Evolutionary conservation across 805 yeast species (phyloP).

Genomic region (Metschnikowia hibisci): DNA sequence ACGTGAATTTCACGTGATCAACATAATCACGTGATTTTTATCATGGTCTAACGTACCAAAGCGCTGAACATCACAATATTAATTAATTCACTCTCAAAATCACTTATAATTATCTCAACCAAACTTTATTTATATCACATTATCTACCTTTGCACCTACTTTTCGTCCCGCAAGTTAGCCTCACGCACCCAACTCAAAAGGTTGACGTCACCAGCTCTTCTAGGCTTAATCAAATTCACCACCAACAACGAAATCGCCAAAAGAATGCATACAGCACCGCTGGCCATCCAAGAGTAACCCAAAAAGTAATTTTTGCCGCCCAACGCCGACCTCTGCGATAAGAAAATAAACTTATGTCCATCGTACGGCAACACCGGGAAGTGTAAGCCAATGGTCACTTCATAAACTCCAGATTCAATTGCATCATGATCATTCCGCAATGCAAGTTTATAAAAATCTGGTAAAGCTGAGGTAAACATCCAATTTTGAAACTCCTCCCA

Average conservation of each 20-base stretch:
- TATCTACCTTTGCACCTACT: too few species aligned
- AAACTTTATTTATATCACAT: too few species aligned
- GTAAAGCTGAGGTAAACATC: constrained; percentile 43
- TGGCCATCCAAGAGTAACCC: constrained; percentile 71
- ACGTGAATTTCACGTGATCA: too few species aligned
- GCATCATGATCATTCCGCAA: constrained; percentile 57
- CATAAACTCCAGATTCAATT: constrained; percentile 56
- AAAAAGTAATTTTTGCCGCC: constrained; percentile 76
- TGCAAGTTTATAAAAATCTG: constrained; percentile 46
- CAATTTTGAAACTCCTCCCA: constrained; percentile 46
- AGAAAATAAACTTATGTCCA: constrained; percentile 63
- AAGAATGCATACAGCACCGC: constrained; percentile 65
- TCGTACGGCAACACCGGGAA: constrained; percentile 71
- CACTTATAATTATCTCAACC: too few species aligned
- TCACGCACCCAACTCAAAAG: constrained; percentile 69
- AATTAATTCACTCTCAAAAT: too few species aligned
- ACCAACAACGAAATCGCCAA: constrained; percentile 50
- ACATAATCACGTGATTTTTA: background rate
- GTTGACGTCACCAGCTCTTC: constrained; percentile 70
- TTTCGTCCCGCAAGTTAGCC: constrained; percentile 14
- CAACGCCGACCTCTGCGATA: constrained; percentile 66
- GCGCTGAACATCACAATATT: too few species aligned
- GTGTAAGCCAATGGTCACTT: constrained; percentile 64
- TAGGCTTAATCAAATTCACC: constrained; percentile 58
- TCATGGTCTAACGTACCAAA: too few species aligned